Base-by-base conservation (phyloP, 768 basidiomycete genomes). In the Suillus americanus region DNA sequence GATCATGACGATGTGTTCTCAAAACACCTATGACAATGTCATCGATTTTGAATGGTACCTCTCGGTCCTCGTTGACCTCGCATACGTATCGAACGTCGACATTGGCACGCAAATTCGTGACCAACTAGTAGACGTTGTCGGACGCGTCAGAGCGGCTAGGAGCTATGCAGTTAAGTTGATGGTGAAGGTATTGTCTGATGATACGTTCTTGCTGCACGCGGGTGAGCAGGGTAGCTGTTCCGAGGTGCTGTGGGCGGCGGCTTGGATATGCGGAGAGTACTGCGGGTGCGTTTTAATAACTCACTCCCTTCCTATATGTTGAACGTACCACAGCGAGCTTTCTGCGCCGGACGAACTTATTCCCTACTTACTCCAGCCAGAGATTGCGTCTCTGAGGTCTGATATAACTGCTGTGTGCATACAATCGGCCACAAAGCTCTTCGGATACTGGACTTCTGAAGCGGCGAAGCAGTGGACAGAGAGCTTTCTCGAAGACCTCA, bases 21-120 rank as follows among this genome's bases (percentile, higher is more conserved):
- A 86, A 62, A 88, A 88, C 43, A 91, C 89, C 25, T 99, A 97
- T 74, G 88, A 89, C 61, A 91, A 95, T 71, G 84, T 99, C 35
- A 82, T 84, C 53, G 96, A 98, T 77, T 99, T 99, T 72, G 94
- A 98, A 73, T 99, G 97, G 97, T 97, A 95, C 75, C 83, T 99
- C 25, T 97, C 97, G 5, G 94, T 96, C 9, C 87, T 99, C 33
- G 86, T 98, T 55, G 96, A 98, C 72, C 82, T 99, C 10, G 89
- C 94, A 0, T 94, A 97, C 72, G 84, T 98, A 46, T 91, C 94
- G 60, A 85, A 88, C 35, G 92, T 89, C 55, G 82, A 91, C 67
- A 82, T 97, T 56, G 95, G 95, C 2, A 71, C 78, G 0, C 86
- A 91, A 70, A 90, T 99, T 62, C 84, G 89, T 16, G 88, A 94